A percentile compares a stretch with the other conserved stretches of the same genome.
phyloP scores from a whole-genome alignment of 2,329 filamentous ascomycete genomes.

The Penicillium sp. region DNA sequence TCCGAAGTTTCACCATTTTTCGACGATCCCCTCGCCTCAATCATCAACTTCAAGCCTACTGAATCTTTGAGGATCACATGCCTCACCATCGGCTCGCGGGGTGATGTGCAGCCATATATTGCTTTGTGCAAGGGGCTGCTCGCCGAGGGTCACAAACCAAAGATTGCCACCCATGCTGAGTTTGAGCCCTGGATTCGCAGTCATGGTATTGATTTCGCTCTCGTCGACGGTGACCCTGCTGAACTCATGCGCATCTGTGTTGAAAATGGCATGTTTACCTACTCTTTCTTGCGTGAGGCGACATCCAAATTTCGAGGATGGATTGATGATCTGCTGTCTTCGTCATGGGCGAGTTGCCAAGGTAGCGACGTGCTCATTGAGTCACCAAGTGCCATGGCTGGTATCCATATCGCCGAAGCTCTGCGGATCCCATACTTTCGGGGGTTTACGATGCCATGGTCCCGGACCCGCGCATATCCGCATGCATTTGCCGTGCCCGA shows the following conservation, averaged over 20 bases:
- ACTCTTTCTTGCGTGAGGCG: conserved; percentile 81
- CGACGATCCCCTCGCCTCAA: conserved; percentile 80
- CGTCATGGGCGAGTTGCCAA: conserved; percentile 77
- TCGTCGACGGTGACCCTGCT: conserved; percentile 82
- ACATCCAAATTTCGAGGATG: conserved; percentile 85
- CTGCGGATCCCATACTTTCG: conserved; percentile 91
- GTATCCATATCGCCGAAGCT: conserved; percentile 94
- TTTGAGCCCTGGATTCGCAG: conserved; percentile 83
- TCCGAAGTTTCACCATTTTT: conserved; percentile 66
- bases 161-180: conserved; percentile 86
- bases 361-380: conserved; percentile 87
- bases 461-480: conserved; percentile 86
- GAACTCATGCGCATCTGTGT: conserved; percentile 96
- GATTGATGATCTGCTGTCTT: conserved; percentile 80
- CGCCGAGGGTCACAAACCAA: conserved; percentile 76
- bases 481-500: conserved; percentile 93
- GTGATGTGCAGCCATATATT: conserved; percentile 97
- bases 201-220: conserved; percentile 90
- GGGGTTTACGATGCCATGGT: conserved; percentile 99
- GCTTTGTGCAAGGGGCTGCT: conserved; percentile 86
- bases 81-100: conserved; percentile 88
- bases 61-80: conserved; percentile 80
- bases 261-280: conserved; percentile 95
- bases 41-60: conserved; percentile 83
- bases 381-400: conserved; percentile 92